Percentiles rank a stretch among this genome's conserved stretches.
These are phyloP conservation scores for Yamadazyma kitorensis DNA, from an alignment of 805 yeast genomes.

Conservation along the genomic window DNA sequence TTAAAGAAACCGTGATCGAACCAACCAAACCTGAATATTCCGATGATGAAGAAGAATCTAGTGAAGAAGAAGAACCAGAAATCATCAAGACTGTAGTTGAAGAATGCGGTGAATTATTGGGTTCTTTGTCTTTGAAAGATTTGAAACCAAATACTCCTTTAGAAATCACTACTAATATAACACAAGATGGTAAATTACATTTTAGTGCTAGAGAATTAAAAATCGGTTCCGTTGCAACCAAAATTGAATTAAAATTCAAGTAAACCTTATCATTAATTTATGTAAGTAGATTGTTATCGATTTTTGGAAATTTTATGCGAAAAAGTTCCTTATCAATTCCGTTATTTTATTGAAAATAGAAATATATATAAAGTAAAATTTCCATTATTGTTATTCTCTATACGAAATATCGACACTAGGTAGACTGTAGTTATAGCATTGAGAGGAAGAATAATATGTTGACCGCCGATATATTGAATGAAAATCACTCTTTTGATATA, in stretches of 20 bases:
- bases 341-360: background rate
- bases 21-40: constrained; percentile 43
- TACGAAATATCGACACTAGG: background rate
- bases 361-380: constrained; percentile 3
- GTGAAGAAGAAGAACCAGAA: constrained; percentile 96
- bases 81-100: constrained; percentile 70
- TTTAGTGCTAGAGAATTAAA: constrained; percentile 65
- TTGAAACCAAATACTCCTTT: constrained; percentile 62
- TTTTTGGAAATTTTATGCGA: no score
- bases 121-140: constrained; percentile 72
- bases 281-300: no score
- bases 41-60: constrained; percentile 46
- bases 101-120: constrained; percentile 71
- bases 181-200: constrained; percentile 62
- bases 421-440: background rate
- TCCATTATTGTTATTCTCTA: background rate
- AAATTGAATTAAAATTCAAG: constrained; percentile 42
- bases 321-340: no score
- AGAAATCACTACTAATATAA: constrained; percentile 66
- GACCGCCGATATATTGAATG: constrained; percentile 7
- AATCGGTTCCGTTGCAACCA: constrained; percentile 53
- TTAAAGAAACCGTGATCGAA: constrained; percentile 80
- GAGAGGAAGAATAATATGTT: constrained; percentile 3
- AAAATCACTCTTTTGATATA: constrained; percentile 6
- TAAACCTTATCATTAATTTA: background rate